phyloP scores from a whole-genome alignment of 1,139 yeast genomes.

The Geotrichum siamense region DNA sequence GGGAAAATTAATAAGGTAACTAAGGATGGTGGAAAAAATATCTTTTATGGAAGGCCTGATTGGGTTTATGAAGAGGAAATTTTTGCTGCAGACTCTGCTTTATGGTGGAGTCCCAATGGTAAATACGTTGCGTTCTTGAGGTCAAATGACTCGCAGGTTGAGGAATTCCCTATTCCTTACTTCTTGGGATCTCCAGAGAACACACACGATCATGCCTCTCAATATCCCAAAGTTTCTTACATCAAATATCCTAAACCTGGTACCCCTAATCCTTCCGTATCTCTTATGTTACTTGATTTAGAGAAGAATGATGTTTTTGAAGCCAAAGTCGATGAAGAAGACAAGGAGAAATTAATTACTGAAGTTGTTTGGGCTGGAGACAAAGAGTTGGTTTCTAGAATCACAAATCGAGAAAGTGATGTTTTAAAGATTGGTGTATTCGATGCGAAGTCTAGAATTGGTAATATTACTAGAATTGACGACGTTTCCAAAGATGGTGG shows the following conservation, averaged over 20 bases:
- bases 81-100: conserved; percentile 49
- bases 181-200: conserved; percentile 30
- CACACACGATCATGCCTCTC: conserved; percentile 25
- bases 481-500: conserved; percentile 49
- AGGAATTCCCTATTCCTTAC: conserved; percentile 55
- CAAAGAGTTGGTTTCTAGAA: conserved; percentile 50
- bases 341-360: conserved; percentile 51
- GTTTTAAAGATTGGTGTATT: conserved; percentile 50
- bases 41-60: conserved; percentile 86
- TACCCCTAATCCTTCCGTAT: conserved; percentile 55
- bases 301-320: conserved; percentile 28
- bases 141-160: conserved; percentile 67
- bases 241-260: conserved; percentile 93
- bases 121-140: conserved; percentile 54
- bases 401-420: conserved; percentile 67
- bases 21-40: conserved; percentile 52
- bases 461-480: conserved; percentile 40
- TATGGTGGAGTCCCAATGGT: conserved; percentile 89
- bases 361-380: conserved; percentile 65
- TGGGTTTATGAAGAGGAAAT: conserved; percentile 98
- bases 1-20: conserved; percentile 45
- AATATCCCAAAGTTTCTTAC: conserved; percentile 50
- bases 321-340: conserved; percentile 28
- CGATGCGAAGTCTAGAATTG: conserved; percentile 37
- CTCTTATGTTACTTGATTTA: conserved; percentile 43